Evolutionary conservation across 176 grass and related monocot genomes (phyloP), one percentile per base, ranked within the genome.

Genomic region (Eragrostis curvula): DNA sequence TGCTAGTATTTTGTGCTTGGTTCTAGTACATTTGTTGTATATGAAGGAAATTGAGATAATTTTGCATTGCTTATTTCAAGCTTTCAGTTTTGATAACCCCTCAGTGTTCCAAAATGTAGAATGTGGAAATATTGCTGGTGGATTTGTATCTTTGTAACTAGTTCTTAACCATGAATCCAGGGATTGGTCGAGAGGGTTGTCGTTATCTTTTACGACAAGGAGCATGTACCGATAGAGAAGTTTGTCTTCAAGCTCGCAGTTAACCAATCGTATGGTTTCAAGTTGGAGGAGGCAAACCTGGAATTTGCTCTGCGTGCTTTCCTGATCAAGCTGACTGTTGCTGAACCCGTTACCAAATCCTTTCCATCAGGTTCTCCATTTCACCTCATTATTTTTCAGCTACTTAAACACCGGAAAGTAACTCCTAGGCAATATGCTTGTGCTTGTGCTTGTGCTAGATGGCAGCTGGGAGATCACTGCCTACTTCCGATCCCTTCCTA

Each of bases 261-360:
- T 43, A 85, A 90, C 81, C 96, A 95, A 43, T 91, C 88, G 17
- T 93, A 88, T 18, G 58, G 78, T 32, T 95, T 88, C 58, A 88
- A 83, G 66, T 21, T 98, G 79, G 91, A 90, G 60, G 90, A 93
- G 79, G 61, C 79, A 48, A 80, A 81, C 73, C 84, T 98, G 77
- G 90, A 95, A 36, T 95, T 95, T 58, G 88, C 96, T 24, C 81
- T 98, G 56, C 91, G 96, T 69, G 92, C 96, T 70, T 98, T 98
- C 84, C 86, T 98, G 78, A 79, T 95, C 66, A 98, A 98, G 71
- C 82, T 93, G 85, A 87, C 91, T 52, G 82, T 91, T 45, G 88
- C 90, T 24, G 85, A 90, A 67, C 70, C 92, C 28, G 68, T 90
- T 5, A 89, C 92, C 12, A 93, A 69, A 73, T 50, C 88, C 40